Evolutionary conservation across 495 filamentous ascomycete species (phyloP).

Genomic region (Jackrogersella multiformis): DNA sequence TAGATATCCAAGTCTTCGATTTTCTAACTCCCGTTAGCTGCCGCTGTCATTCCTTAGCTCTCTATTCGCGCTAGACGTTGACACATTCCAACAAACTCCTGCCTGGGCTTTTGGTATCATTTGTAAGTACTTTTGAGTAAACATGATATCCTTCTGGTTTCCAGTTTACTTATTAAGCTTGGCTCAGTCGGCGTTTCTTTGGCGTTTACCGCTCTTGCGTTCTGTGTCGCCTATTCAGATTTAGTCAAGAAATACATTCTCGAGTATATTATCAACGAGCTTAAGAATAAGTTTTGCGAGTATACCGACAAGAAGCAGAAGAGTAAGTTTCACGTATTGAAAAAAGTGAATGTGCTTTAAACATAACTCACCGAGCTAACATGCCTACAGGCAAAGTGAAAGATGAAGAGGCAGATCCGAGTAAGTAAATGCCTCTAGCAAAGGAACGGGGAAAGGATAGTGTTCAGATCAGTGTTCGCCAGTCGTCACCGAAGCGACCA

Average conservation of each 20-base stretch:
- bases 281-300: background rate
- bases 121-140: slow-evolving; percentile 8
- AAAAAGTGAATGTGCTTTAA: background rate
- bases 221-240: background rate
- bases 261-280: background rate
- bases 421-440: background rate
- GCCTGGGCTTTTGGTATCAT: slow-evolving; percentile 14
- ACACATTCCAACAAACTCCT: background rate
- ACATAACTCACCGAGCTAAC: background rate
- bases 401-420: background rate
- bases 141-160: background rate
- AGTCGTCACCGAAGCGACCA: too few relatives aligned
- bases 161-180: slow-evolving; percentile 3
- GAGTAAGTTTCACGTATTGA: background rate
- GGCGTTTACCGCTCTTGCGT: background rate
- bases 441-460: background rate
- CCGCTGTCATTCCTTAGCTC: slow-evolving; percentile 23
- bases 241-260: background rate
- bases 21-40: slow-evolving; percentile 4
- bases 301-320: background rate
- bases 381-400: background rate
- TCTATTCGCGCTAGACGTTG: slow-evolving; percentile 9
- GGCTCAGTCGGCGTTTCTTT: background rate
- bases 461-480: too few relatives aligned
- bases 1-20: slow-evolving; percentile 1